Evolutionary conservation across 2,329 filamentous ascomycete species (phyloP).

Genomic region (Aspergillus ochraceoroseus): DNA sequence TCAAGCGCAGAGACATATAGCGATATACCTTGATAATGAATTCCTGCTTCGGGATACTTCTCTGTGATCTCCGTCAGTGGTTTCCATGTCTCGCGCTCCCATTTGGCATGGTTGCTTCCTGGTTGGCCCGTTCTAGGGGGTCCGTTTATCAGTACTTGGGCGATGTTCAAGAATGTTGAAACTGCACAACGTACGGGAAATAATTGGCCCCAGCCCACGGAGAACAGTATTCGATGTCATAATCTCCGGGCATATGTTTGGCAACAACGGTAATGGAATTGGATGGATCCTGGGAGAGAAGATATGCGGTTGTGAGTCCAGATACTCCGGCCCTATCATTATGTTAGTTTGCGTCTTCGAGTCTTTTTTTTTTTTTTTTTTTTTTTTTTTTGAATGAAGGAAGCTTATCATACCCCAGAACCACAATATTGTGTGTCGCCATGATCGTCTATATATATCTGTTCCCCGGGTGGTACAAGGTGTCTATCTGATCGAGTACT

Average conservation of each 20-base stretch:
- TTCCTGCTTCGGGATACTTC: conserved; percentile 68
- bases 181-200: conserved; percentile 55
- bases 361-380: too few species aligned
- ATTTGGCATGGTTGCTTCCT: conserved; percentile 42
- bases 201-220: conserved; percentile 85
- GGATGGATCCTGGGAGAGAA: conserved; percentile 53
- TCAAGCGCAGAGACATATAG: neutral
- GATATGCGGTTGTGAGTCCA: conserved; percentile 60
- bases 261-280: conserved; percentile 67
- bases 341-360: too few species aligned
- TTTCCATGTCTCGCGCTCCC: conserved; percentile 62
- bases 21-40: conserved; percentile 67
- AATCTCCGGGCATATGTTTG: conserved; percentile 91
- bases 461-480: neutral
- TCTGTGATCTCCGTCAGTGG: conserved; percentile 57
- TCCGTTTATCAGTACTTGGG: neutral
- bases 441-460: conserved; percentile 19
- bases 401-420: conserved; percentile 33
- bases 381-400: neutral
- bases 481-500: too few species aligned
- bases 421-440: conserved; percentile 37
- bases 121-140: conserved; percentile 37
- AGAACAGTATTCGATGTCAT: conserved; percentile 83
- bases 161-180: too few species aligned
- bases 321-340: conserved; percentile 57